Base-by-base conservation (phyloP, 768 basidiomycete species). In the Collybia sp. region DNA sequence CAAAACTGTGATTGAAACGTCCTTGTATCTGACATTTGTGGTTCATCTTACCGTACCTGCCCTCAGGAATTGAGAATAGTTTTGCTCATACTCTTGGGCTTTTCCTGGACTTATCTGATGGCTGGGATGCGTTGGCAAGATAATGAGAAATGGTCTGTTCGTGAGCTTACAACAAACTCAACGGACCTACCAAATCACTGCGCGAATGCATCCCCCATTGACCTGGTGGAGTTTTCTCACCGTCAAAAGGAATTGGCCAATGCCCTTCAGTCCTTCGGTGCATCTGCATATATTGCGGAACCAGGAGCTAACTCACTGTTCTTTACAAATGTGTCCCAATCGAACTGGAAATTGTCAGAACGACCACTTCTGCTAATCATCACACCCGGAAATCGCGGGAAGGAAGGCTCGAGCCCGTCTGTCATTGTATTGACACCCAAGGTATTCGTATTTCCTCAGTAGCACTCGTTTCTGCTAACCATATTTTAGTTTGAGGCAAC, bases 201-300 rank as follows among this genome's bases (percentile, higher is more conserved):
- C 60, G 62, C 68, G 9, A 53, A 71, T 45, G 62, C 72, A 15
- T 53, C 69, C n/a, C 72, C 82, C 8, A 82, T 86, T 51, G 49
- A 54, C 15, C 40, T 59, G 1, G 48, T 58, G 9, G 79, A 82
- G 44, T 80, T 76, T 53, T 57, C 69, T 17, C 59, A 58, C 25
- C 75, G 84, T n/a, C 87, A 86, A 53, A 67, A 55, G 5, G 50
- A 60, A 8, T 70, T 88, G 20, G 82, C 82, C 1, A 64, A 66
- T 12, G 65, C 59, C 0, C 71, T 88, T 13, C 59, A 67, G 44
- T 49, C 61, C 5, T 67, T 80, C 19, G 74, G 78, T 25, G 83
- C 76, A 0, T 71, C 78, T 6, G 83, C 85, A 12, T 93, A 88
- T 59, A 76, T 93, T 30, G 79, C 85, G 5, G 90, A 93, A 59